These are phyloP conservation scores for Saccharomycopsis sp. DNA, from an alignment of 805 yeast genomes.

Conservation along the genomic window DNA sequence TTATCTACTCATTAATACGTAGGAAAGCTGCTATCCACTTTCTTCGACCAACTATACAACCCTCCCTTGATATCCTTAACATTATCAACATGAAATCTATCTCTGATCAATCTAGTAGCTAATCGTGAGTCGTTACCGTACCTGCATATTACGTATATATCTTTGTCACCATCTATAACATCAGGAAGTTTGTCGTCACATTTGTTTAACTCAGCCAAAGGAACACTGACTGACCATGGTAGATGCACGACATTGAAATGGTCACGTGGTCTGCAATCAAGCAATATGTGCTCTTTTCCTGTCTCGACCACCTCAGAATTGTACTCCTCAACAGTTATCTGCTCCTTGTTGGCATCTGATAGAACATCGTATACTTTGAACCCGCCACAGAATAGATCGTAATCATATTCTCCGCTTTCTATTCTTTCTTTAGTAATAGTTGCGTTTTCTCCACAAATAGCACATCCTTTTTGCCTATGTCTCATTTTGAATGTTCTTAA, in stretches of 20 bases:
- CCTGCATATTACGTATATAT: constrained; percentile 66
- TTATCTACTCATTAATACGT: constrained; percentile 36
- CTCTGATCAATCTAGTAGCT: constrained; percentile 54
- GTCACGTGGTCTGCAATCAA: constrained; percentile 78
- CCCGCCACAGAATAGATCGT: constrained; percentile 71
- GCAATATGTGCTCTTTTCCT: constrained; percentile 28
- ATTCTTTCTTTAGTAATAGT: constrained; percentile 43
- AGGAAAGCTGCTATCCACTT: constrained; percentile 57
- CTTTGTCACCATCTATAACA: constrained; percentile 23
- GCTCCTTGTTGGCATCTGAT: constrained; percentile 29
- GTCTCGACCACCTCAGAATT: constrained; percentile 18
- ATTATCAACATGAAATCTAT: constrained; percentile 39
- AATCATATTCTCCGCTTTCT: constrained; percentile 45
- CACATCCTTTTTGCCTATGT: constrained; percentile 51
- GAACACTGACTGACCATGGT: constrained; percentile 54
- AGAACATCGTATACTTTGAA: constrained; percentile 39
- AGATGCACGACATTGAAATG: constrained; percentile 67
- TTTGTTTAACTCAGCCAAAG: constrained; percentile 44
- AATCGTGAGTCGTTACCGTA: constrained; percentile 87
- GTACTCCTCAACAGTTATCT: constrained; percentile 42
- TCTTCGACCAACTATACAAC: constrained; percentile 55
- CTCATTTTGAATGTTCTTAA: constrained; percentile 78
- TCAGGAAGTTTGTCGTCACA: constrained; percentile 32
- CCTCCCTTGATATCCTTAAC: constrained; percentile 79
- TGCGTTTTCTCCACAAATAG: constrained; percentile 54